Base-by-base conservation (phyloP, 768 basidiomycete genomes). In the Podaxis sp. region DNA sequence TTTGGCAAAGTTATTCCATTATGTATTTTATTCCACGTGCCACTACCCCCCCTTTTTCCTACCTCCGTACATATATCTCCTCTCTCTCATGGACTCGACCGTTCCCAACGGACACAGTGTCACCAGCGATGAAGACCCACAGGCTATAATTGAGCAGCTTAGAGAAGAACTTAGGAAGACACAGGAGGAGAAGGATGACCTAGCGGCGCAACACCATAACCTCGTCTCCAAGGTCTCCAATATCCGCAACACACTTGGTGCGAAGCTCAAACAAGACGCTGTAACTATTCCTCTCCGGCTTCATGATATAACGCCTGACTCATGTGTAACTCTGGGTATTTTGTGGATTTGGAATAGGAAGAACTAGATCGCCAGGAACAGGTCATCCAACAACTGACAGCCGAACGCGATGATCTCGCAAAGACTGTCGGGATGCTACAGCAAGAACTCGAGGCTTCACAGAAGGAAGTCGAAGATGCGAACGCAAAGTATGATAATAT, bases 291-390 rank as follows among this genome's bases (percentile, higher is more conserved):
- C 50, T 41, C 22, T 62, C 20, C 49, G 17, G 58, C 49, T 59
- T 55, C 33, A 41, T 0, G 28, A n/a, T 4, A 26, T 28, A 28
- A 8, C 20, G 15, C 24, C 7, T 50, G 22, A 44, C 64, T 24
- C 37, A 20, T 6, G 22, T 44, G 11, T 63, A 28, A 17, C 40
- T 12, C 58, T 66, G 63, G 33, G 33, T 33, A 8, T 33, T 33
- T 33, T 8, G 33, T 33, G 33, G 33, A 8, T 33, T 33, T 33
- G 33, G 70, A 67, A 60, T 79, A 99, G 96, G 97, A 99, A 87
- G 97, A 99, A 82, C 89, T 99, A 48, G 97, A 99, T 81, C 84
- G 95, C 66, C 83, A 93, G 65, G 95, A 95, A 71, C 88, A 91
- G 67, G 82, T 89, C 38, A 84, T 97, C 37, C 90, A 91, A 62